These are phyloP conservation scores for Luzula sylvatica DNA, from an alignment of 176 grass and related monocot genomes.

Conservation along the genomic window DNA sequence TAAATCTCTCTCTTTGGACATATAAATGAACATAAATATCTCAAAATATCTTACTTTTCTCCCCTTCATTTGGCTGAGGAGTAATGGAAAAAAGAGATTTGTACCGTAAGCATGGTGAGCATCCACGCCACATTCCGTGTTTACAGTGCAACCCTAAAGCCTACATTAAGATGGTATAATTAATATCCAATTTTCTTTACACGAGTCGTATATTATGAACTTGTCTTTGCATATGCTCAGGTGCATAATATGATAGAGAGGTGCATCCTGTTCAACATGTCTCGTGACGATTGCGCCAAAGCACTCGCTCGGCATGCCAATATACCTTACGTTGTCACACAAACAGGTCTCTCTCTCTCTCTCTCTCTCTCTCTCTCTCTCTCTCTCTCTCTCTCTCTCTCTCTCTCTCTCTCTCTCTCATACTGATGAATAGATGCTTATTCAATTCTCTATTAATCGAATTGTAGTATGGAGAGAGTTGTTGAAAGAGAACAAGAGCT, in stretches of 20 bases:
- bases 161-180: conserved; percentile 25
- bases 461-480: conserved; percentile 24
- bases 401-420: too few relatives aligned
- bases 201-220: not conserved
- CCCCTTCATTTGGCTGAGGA: not conserved
- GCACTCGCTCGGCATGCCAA: conserved; percentile 20
- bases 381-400: too few relatives aligned
- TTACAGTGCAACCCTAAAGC: conserved; percentile 23
- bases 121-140: conserved; percentile 15
- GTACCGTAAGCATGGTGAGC: not conserved
- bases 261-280: conserved; percentile 24
- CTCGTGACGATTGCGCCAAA: conserved; percentile 22
- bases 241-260: conserved; percentile 32
- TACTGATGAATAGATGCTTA: too few relatives aligned
- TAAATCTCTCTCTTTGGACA: not conserved
- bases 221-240: not conserved
- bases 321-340: conserved; percentile 15
- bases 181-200: not conserved
- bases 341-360: conserved; percentile 15
- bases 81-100: conserved; percentile 6
- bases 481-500: conserved; percentile 24
- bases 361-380: not conserved
- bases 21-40: conserved; percentile 12
- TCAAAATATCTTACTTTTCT: conserved; percentile 24
- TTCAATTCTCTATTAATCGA: not conserved